Conservation (phyloP, 495 filamentous ascomycete genomes). For the Penicillium dipodomyicola region DNA sequence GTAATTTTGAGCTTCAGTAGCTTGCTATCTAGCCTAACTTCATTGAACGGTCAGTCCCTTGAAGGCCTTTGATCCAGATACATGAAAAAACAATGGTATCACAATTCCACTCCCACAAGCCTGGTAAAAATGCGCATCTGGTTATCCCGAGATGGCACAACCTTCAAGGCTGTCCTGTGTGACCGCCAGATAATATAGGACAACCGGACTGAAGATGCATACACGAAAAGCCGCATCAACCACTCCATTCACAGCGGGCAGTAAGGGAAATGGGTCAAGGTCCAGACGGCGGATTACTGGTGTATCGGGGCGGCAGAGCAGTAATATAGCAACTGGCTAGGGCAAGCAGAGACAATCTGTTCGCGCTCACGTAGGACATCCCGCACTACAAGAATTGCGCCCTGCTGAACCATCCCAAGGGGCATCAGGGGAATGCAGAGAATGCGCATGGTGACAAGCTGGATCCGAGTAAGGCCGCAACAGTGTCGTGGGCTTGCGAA, state of each 20-base stretch:
- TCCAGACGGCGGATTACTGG: conserved; percentile 37
- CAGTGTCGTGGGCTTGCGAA: conserved; percentile 36
- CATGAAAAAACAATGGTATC: conserved; percentile 2
- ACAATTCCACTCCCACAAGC: background rate
- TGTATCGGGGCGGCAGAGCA: conserved; percentile 40
- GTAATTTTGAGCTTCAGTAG: background rate
- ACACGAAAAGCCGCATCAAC: conserved; percentile 16
- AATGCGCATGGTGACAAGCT: conserved; percentile 41
- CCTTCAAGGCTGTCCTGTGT: background rate
- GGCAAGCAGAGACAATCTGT: conserved; percentile 42
- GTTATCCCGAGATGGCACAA: background rate
- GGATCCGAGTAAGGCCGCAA: conserved; percentile 28
- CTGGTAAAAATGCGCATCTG: background rate
- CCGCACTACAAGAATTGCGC: conserved; percentile 30
- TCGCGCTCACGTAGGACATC: conserved; percentile 40
- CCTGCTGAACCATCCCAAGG: conserved; percentile 38
- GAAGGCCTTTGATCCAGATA: background rate
- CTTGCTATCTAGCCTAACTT: background rate
- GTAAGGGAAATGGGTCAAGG: conserved; percentile 41
- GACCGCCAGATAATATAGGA: background rate
- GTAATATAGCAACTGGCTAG: conserved; percentile 44
- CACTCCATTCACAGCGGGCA: conserved; percentile 43
- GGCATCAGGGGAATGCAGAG: conserved; percentile 37
- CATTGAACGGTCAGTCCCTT: background rate
- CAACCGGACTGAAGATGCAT: background rate